phyloP scores from a whole-genome alignment of 805 yeast species.

The Brettanomyces anomalus region DNA sequence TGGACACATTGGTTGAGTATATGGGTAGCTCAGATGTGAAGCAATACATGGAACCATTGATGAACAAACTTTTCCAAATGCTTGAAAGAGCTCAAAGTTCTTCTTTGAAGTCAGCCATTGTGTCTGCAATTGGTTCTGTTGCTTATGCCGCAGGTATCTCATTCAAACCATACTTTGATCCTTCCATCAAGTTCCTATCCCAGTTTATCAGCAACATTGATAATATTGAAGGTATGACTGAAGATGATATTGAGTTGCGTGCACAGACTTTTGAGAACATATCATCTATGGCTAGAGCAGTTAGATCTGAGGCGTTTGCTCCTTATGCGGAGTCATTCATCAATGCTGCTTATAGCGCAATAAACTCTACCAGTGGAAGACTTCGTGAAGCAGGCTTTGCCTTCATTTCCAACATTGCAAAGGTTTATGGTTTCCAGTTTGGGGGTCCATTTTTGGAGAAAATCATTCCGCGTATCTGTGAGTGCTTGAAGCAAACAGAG shows the following conservation, averaged over 20 bases:
- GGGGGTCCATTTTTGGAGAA: constrained; percentile 67
- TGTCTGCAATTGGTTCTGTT: constrained; percentile 93
- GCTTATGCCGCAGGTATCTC: constrained; percentile 91
- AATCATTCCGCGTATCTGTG: constrained; percentile 75
- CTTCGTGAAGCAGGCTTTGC: constrained; percentile 93
- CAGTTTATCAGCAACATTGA: constrained; percentile 66
- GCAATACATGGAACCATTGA: constrained; percentile 76
- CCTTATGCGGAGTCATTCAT: constrained; percentile 82
- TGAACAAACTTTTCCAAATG: constrained; percentile 82
- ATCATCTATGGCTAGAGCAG: constrained; percentile 94
- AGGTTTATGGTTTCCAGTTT: constrained; percentile 87
- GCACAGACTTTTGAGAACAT: constrained; percentile 90
- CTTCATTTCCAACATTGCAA: constrained; percentile 87
- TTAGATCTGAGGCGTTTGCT: constrained; percentile 82
- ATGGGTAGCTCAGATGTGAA: constrained; percentile 79
- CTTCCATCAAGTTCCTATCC: constrained; percentile 72
- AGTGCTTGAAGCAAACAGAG: constrained; percentile 81
- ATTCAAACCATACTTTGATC: constrained; percentile 77
- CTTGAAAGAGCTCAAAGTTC: constrained; percentile 67
- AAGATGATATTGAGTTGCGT: constrained; percentile 84
- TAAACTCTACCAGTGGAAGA: constrained; percentile 65
- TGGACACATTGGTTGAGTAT: constrained; percentile 88
- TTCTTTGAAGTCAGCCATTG: constrained; percentile 70
- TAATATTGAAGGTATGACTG: constrained; percentile 67
- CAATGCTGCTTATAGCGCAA: constrained; percentile 75